Conservation (phyloP, 176 grass and related monocot genomes). For the Puya raimondii region DNA sequence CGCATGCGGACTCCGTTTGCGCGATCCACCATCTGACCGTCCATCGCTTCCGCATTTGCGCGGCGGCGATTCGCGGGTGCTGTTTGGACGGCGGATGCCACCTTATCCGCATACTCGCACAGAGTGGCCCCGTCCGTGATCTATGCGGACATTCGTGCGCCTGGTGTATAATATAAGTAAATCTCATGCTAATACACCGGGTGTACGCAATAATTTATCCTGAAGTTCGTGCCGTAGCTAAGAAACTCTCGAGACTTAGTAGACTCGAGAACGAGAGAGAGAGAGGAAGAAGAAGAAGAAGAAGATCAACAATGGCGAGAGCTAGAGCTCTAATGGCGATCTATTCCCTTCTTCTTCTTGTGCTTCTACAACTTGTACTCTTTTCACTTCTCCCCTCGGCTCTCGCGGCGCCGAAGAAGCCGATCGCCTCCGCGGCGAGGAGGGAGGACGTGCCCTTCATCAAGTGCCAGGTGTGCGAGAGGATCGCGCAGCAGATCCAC, state of each 20-base stretch:
- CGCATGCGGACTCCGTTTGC: too few relatives aligned
- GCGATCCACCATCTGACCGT: too few relatives aligned
- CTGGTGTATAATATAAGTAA: too few relatives aligned
- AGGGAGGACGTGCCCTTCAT: conserved; percentile 88
- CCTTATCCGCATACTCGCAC: too few relatives aligned
- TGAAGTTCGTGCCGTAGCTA: neutral
- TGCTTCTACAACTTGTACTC: conserved; percentile 3
- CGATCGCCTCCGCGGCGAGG: conserved; percentile 55
- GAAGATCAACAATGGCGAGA: too few relatives aligned
- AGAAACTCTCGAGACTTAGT: neutral
- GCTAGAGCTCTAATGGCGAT: too few relatives aligned
- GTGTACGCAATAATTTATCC: neutral
- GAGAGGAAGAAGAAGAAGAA: neutral
- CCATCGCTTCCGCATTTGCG: too few relatives aligned
- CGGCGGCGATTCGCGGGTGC: too few relatives aligned
- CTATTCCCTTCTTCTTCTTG: neutral
- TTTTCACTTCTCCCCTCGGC: conserved; percentile 22
- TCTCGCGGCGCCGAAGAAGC: conserved; percentile 35
- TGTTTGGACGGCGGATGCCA: too few relatives aligned
- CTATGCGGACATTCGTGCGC: too few relatives aligned
- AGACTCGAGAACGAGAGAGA: neutral
- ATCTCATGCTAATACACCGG: neutral
- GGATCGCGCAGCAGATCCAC: conserved; percentile 86
- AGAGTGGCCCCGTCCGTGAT: too few relatives aligned
- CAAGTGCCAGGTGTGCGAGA: conserved; percentile 89